Evolutionary conservation across 345 rosid species (phyloP), one percentile per base, ranked within the genome.

Genomic region (Populus alba): DNA sequence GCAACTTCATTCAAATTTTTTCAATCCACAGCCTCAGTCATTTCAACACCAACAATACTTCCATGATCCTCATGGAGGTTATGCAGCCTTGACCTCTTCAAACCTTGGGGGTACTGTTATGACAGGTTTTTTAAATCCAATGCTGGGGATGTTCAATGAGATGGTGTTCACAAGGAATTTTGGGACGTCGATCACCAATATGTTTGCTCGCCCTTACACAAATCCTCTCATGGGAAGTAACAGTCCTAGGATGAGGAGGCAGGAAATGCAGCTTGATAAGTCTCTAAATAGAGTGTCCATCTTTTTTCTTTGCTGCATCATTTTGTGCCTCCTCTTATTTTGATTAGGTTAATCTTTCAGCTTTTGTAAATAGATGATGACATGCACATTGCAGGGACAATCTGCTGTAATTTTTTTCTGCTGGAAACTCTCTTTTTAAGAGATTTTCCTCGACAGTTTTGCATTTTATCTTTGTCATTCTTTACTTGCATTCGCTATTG

Each of bases 61-160:
- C 45, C 75, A 86, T 51, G 77, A 83, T 33, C 75, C 81, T 63
- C 25, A 78, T 2, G 83, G 87, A 65, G 87, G 81, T 70, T 84
- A 79, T 53, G 53, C 70, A 1, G n/a, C 74, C 37, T 37, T 74
- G 70, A 65, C 75, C 68, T 74, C 82, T n/a, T 41, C 78, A 35
- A 69, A 69, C 70, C 29, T 68, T 23, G 70, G 82, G 2, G 45
- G 62, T 68, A 66, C 82, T 25, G 68, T 89, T 2, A 81, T 80
- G 72, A 83, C 83, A 51, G 87, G 85, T 80, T 72, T 86, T 37
- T 81, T 84, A 39, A 86, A 80, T 78, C 92, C 88, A 3, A 83
- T 84, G 80, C 80, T 88, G 72, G 90, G 88, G 65, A 89, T 84
- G 94, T 81, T 92, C 8, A 92, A 93, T 59, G 96, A 89, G 57